These are phyloP conservation scores for Suillus discolor DNA, from an alignment of 768 basidiomycete species.

Conservation along the genomic window DNA sequence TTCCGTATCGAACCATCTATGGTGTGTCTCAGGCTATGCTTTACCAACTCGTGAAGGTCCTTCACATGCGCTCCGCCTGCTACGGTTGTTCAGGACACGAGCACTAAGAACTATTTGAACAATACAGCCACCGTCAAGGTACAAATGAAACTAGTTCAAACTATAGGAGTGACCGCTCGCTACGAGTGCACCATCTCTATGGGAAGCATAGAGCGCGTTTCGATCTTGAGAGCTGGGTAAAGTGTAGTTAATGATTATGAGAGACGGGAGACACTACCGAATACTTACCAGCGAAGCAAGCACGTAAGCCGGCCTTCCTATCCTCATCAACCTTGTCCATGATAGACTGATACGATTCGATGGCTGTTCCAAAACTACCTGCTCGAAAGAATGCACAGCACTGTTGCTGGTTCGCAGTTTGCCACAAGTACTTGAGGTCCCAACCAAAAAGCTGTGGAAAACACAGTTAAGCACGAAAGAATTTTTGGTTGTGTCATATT, in stretches of 20 bases:
- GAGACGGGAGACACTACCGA: neutral
- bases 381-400: neutral
- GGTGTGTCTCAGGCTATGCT: constrained; percentile 1
- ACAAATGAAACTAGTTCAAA: neutral
- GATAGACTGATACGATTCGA: neutral
- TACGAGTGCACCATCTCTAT: neutral
- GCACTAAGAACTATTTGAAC: neutral
- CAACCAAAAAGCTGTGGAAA: neutral
- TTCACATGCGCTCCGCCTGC: neutral
- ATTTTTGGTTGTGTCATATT: neutral
- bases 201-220: neutral
- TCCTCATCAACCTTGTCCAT: neutral
- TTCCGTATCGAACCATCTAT: constrained; percentile 6
- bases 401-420: neutral
- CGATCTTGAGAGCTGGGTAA: neutral
- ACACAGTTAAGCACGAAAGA: neutral
- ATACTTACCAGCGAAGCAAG: neutral
- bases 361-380: neutral
- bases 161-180: neutral
- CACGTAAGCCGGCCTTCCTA: neutral
- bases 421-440: neutral
- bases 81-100: too few species aligned
- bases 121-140: neutral
- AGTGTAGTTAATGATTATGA: neutral
- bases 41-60: neutral